Evolutionary conservation across 2,329 filamentous ascomycete species (phyloP), one percentile per base, ranked within the genome.

Genomic region (Aspergillus fructus): DNA sequence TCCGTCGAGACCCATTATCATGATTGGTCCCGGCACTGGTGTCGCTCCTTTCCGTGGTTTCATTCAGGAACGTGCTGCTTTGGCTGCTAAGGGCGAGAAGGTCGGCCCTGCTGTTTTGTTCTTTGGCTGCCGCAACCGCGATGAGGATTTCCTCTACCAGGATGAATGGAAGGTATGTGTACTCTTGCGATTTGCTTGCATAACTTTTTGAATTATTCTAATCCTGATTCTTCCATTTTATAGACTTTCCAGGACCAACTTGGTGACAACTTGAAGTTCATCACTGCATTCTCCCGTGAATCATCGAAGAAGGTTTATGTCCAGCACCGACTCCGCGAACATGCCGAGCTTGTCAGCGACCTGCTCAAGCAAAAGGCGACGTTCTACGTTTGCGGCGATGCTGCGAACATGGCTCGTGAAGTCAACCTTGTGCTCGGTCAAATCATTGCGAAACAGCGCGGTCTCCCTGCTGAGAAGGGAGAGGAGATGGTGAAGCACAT

Each of bases 401-500:
- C 96, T 0, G 90, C 94, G 56, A 93, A 96, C 79, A 97, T 97
- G 93, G 93, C 93, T 47, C 88, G 93, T 57, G 93, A 96, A 74
- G 92, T 97, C 69, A 97, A 96, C 74, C 82, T 88, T 23, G 86
- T 91, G n/a, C 82, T 99, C 43, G 89, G 83, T 24, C 88, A 96
- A 72, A 96, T 97, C 70, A 88, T 99, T 66, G 83, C 92, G 24
- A 86, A 93, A 72, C 85, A 96, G 74, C 85, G 94, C 53, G 89
- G 89, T 50, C 83, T 97, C 58, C 82, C 91, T 2, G 89, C 93
- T 68, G 81, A 88, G 62, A 96, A 96, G 83, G 94, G 86, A 13
- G 94, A 99, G 78, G 93, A 97, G 71, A 88, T 97, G 69, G 92
- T 99, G 60, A 99, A 97, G 85, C 88, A 88, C 68, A 97, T 99